Evolutionary conservation across 2,329 filamentous ascomycete genomes (phyloP), one percentile per base, ranked within the genome.

Genomic region (Pyrenophora seminiperda): DNA sequence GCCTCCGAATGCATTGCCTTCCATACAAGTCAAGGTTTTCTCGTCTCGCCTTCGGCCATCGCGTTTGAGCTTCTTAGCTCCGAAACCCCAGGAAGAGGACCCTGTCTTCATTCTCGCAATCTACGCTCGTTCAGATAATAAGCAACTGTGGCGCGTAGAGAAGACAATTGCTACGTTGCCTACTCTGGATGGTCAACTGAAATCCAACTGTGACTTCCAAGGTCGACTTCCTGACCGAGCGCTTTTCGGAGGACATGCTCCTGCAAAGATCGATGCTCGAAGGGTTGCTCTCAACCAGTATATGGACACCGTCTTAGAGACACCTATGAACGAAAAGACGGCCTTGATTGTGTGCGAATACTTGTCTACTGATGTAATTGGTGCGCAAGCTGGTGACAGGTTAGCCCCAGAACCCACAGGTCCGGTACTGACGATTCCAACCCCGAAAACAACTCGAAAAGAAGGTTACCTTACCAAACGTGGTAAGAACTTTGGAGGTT

Each of bases 401-500:
- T 78, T 15, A 80, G 85, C 65, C 79, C 84, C 22, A 72, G 85
- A 88, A 50, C 75, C 79, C 2, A 74, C 71, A 27, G 24, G 24
- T 33, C 73, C 79, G 22, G 64, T 70, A 14, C 69, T 66, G 18
- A 73, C 77, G 31, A 68, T 72, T 29, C 71, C 66, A 76, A 77
- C 66, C 50, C 40, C 65, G 3, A 70, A 66, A 42, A 84, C 5
- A 84, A 85, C 88, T 7, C 81, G 86, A 51, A 91, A 90, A 67
- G 92, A 87, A 67, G 94, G 94, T 7, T 99, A 97, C 72, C 77
- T 99, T 41, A 97, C 94, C 2, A 99, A 99, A 77, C 85, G 90
- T 61, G 94, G 94, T 40, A 99, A 99, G 79, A 97, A 97, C 67
- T 99, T 99, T 75, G 94, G 94, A 42, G 94, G 94, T 40, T 99